Conservation (phyloP, 169 alveolate genomes). For the Cytauxzoon felis region DNA sequence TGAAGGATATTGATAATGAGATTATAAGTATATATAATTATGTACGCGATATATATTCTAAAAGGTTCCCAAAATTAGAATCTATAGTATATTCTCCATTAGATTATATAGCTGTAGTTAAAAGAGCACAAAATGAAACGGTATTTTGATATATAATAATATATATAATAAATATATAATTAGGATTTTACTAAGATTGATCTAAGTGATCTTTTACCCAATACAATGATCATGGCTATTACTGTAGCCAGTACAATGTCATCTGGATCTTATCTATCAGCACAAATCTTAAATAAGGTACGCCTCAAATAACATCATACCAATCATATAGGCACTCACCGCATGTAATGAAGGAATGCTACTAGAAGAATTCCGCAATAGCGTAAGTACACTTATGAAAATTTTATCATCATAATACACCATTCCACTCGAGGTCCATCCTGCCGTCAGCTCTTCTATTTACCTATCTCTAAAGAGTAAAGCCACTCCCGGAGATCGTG, state of each 20-base stretch:
- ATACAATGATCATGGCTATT: slow-evolving; percentile 84
- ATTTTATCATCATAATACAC: too few relatives aligned
- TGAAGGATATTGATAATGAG: slow-evolving; percentile 75
- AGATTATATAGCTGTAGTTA: slow-evolving; percentile 83
- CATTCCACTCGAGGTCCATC: too few relatives aligned
- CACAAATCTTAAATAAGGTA: slow-evolving; percentile 54
- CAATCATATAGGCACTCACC: slow-evolving; percentile 7
- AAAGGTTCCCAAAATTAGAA: slow-evolving; percentile 81
- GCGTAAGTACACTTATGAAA: slow-evolving; percentile 3
- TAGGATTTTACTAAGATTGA: slow-evolving; percentile 76
- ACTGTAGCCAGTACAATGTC: slow-evolving; percentile 84
- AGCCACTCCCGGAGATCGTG: too few relatives aligned
- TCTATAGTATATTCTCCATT: slow-evolving; percentile 81
- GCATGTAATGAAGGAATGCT: slow-evolving; percentile 73
- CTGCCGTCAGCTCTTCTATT: too few relatives aligned
- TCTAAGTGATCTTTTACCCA: slow-evolving; percentile 78
- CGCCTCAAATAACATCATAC: neutral
- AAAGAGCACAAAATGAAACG: slow-evolving; percentile 75
- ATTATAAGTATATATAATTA: slow-evolving; percentile 76
- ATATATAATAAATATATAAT: neutral
- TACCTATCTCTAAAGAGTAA: too few relatives aligned
- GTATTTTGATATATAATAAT: neutral
- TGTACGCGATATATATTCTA: slow-evolving; percentile 79
- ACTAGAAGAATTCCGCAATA: slow-evolving; percentile 64
- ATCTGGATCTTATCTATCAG: slow-evolving; percentile 65